phyloP scores from a whole-genome alignment of 441 rosid genomes.

The Macaranga tanarius region DNA sequence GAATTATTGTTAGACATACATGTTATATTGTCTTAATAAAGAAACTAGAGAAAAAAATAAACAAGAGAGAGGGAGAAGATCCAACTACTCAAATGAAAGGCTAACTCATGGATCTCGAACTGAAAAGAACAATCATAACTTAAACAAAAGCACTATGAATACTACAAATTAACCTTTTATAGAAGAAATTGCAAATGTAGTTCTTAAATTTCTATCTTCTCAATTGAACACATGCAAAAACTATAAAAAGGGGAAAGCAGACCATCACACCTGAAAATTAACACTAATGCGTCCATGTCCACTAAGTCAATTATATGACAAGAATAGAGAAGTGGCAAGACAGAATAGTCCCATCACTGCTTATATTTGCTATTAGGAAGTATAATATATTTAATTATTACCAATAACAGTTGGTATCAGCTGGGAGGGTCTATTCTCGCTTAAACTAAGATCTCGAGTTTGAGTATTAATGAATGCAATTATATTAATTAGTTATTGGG shows the following conservation, averaged over 20 bases:
- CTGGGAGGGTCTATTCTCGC: too few species aligned
- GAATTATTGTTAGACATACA: slow-evolving; percentile 1
- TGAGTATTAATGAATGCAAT: too few species aligned
- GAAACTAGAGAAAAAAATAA: not conserved
- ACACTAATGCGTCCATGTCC: not conserved
- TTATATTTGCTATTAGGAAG: not conserved
- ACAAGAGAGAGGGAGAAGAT: not conserved
- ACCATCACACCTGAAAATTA: not conserved
- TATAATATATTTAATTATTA: not conserved
- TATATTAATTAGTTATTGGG: too few species aligned
- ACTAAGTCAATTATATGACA: not conserved
- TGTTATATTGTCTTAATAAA: not conserved
- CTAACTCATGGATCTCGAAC: not conserved
- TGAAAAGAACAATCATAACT: slow-evolving; percentile 8
- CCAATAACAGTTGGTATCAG: too few species aligned
- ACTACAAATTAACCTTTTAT: slow-evolving; percentile 3
- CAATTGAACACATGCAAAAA: not conserved
- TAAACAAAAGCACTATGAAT: not conserved
- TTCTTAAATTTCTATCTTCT: not conserved
- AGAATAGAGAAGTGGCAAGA: not conserved
- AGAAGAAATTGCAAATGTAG: not conserved
- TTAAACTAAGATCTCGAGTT: too few species aligned
- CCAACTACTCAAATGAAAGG: not conserved
- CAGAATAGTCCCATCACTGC: not conserved
- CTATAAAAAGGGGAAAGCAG: too few species aligned